Percentiles rank a stretch among this genome's conserved stretches.
These are phyloP conservation scores for Phytophthora litchii DNA, from an alignment of 352 stramenopile genomes.

Conservation along the genomic window DNA sequence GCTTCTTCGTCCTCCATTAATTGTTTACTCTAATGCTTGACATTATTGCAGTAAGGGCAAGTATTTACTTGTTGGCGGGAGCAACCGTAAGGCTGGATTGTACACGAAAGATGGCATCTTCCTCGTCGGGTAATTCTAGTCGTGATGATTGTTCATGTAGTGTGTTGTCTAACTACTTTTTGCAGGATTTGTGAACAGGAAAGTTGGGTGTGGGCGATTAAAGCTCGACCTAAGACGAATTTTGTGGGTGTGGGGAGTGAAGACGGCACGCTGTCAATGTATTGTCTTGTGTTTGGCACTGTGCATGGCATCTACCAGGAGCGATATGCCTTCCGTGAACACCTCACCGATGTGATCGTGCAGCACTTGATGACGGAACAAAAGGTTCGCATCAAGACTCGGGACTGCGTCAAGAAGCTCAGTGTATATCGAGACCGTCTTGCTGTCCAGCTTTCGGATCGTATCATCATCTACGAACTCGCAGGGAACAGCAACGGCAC, in stretches of 20 bases:
- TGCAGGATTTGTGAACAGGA: slow-evolving; percentile 81
- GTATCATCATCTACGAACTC: slow-evolving; percentile 95
- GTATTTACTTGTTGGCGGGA: slow-evolving; percentile 91
- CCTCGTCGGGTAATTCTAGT: slow-evolving; percentile 48
- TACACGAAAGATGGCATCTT: slow-evolving; percentile 91
- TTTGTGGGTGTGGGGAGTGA: slow-evolving; percentile 88
- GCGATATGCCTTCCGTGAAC: slow-evolving; percentile 93
- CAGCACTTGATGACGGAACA: slow-evolving; percentile 95
- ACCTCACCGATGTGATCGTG: slow-evolving; percentile 96
- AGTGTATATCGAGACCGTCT: slow-evolving; percentile 93
- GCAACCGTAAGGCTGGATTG: slow-evolving; percentile 84
- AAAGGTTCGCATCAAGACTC: slow-evolving; percentile 94
- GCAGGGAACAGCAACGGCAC: slow-evolving; percentile 55
- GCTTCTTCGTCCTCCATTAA: background rate
- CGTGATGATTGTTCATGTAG: background rate
- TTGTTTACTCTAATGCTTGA: slow-evolving; percentile 1
- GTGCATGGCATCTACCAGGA: slow-evolving; percentile 94
- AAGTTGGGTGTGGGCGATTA: slow-evolving; percentile 93
- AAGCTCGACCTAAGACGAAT: slow-evolving; percentile 84
- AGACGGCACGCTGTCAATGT: slow-evolving; percentile 82
- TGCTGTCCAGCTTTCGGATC: slow-evolving; percentile 93
- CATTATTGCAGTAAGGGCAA: slow-evolving; percentile 74
- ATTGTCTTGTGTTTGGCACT: slow-evolving; percentile 91
- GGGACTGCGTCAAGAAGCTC: slow-evolving; percentile 95
- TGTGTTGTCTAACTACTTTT: background rate